Conservation (phyloP, 23 red algal genomes). For the Gracilaria domingensis region DNA sequence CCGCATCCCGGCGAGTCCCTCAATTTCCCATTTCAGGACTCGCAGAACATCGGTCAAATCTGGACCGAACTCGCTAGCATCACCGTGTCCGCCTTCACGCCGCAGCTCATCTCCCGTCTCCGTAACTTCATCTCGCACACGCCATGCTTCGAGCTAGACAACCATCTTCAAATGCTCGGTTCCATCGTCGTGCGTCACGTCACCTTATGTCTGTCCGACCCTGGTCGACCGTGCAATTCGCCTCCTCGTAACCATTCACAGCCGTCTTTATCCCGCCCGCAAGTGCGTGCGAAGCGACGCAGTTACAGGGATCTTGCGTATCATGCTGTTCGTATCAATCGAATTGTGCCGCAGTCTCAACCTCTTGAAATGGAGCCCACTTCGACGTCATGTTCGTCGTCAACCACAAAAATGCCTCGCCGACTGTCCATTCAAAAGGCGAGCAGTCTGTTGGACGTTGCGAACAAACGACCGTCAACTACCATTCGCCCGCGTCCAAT, state of each 20-base stretch:
- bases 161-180: constrained; percentile 55
- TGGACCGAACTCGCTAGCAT: constrained; percentile 59
- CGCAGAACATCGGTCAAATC: constrained; percentile 35
- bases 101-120: constrained; percentile 35
- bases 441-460: background rate
- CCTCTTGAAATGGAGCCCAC: constrained; percentile 5
- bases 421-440: constrained; percentile 42
- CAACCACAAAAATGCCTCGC: constrained; percentile 10
- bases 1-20: background rate
- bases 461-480: background rate
- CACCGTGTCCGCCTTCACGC: constrained; percentile 49
- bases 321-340: constrained; percentile 54
- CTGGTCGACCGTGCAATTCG: background rate
- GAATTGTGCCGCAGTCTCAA: constrained; percentile 36
- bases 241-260: background rate
- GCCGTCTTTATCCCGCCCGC: background rate
- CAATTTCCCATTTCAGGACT: background rate
- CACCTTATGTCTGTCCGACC: constrained; percentile 17
- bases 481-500: background rate
- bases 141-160: constrained; percentile 26
- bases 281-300: constrained; percentile 9
- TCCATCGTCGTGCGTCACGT: constrained; percentile 55
- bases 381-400: background rate
- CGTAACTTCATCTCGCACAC: constrained; percentile 43
- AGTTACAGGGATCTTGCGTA: constrained; percentile 60